Conservation (phyloP, 192 early-diverging fungal genomes). For the Spizellomyces sp. region DNA sequence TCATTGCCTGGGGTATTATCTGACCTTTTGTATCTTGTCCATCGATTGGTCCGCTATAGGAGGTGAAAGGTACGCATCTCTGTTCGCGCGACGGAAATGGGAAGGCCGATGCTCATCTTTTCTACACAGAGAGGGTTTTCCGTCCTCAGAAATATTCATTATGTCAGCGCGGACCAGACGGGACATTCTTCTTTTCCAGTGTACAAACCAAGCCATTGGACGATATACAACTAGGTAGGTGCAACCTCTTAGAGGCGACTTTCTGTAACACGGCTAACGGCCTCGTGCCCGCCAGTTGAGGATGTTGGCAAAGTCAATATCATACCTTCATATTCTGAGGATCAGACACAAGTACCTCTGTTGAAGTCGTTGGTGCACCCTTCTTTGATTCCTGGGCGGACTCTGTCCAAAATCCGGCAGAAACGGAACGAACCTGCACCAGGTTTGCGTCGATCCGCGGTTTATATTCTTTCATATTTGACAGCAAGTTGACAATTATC, state of each 20-base stretch:
- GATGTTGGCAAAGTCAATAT: constrained; percentile 16
- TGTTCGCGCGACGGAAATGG: no score
- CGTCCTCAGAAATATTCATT: constrained; percentile 19
- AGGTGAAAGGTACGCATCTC: neutral
- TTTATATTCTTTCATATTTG: neutral
- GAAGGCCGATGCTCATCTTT: no score
- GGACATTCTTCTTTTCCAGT: constrained; percentile 18
- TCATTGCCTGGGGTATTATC: no score
- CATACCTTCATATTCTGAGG: constrained; percentile 9
- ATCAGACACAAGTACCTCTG: neutral
- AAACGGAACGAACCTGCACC: neutral
- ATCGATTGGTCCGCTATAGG: neutral
- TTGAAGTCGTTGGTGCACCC: constrained; percentile 5
- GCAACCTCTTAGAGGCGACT: neutral
- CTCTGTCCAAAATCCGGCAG: neutral
- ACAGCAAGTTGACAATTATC: neutral
- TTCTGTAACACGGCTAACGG: neutral
- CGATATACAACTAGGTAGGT: constrained; percentile 17
- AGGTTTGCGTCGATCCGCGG: neutral
- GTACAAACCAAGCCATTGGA: constrained; percentile 12
- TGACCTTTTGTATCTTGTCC: no score
- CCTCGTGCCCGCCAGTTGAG: constrained; percentile 5
- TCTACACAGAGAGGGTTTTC: neutral
- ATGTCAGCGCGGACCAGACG: constrained; percentile 14
- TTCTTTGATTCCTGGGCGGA: neutral